Percentiles rank a stretch among this genome's conserved stretches.
Evolutionary conservation across 164 flowering plant species (phyloP).

Genomic region (Magnolia changhungtana): DNA sequence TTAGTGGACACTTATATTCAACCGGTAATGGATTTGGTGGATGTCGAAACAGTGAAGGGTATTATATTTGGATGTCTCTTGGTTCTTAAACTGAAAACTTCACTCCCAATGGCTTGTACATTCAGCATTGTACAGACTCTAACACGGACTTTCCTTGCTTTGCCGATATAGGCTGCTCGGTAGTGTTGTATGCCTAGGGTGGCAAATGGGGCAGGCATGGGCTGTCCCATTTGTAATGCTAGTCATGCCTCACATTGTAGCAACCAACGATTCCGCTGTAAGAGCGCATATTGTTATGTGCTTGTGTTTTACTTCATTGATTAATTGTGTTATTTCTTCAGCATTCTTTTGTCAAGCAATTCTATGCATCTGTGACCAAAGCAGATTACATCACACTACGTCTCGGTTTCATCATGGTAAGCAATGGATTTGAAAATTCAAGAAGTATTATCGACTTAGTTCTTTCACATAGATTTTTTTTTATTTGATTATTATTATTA

Average conservation of each 20-base stretch:
- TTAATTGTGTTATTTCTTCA: conserved; percentile 11
- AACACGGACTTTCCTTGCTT: not conserved
- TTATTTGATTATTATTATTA: no score
- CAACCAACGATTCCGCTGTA: not conserved
- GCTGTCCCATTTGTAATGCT: not conserved
- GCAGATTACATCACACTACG: conserved; percentile 55
- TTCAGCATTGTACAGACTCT: not conserved
- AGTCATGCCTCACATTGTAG: not conserved
- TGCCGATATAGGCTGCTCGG: not conserved
- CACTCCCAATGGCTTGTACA: no score
- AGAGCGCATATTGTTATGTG: not conserved
- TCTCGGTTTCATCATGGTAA: conserved; percentile 33
- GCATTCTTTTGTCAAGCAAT: conserved; percentile 58
- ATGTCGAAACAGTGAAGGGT: no score
- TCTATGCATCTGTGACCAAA: conserved; percentile 56
- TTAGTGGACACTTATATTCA: not conserved
- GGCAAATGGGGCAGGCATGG: not conserved
- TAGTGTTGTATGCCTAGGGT: not conserved
- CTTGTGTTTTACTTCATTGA: not conserved
- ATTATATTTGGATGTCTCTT: not conserved
- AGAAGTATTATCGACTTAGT: not conserved
- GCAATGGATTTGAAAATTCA: not conserved
- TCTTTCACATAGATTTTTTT: not conserved
- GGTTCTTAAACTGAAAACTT: not conserved
- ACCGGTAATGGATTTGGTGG: not conserved